These are phyloP conservation scores for Dryas alaskensis DNA, from an alignment of 306 rosid species.

Conservation along the genomic window DNA sequence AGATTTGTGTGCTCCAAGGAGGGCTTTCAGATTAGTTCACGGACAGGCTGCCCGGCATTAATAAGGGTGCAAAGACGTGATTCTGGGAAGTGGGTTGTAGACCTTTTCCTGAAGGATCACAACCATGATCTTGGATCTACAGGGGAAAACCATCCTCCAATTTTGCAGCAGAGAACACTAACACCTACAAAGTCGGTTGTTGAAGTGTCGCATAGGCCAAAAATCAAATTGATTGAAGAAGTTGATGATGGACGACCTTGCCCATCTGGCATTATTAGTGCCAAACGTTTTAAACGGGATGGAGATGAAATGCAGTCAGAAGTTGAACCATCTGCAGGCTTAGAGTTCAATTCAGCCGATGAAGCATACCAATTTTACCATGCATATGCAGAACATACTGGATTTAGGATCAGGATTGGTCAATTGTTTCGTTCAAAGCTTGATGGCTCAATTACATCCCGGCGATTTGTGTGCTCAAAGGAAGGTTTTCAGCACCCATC, in stretches of 20 bases:
- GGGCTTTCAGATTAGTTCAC: conserved; percentile 86
- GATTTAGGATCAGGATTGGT: conserved; percentile 85
- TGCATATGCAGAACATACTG: conserved; percentile 63
- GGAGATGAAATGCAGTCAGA: conserved; percentile 47
- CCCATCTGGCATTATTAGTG: conserved; percentile 56
- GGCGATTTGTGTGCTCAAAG: conserved; percentile 91
- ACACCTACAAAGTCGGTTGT: conserved; percentile 31
- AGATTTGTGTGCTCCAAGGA: conserved; percentile 95
- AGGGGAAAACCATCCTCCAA: conserved; percentile 42
- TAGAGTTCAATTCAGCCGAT: conserved; percentile 75
- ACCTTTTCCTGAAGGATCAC: conserved; percentile 78
- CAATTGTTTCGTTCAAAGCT: conserved; percentile 90
- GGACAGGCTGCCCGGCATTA: conserved; percentile 91
- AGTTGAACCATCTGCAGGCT: conserved; percentile 65
- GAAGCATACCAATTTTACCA: conserved; percentile 86
- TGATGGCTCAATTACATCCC: conserved; percentile 75
- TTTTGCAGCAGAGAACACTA: conserved; percentile 38
- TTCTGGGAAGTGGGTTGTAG: conserved; percentile 90
- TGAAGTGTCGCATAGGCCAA: conserved; percentile 48
- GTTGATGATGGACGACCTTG: conserved; percentile 43
- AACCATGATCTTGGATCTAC: conserved; percentile 65
- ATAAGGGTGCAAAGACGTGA: conserved; percentile 71
- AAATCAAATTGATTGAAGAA: conserved; percentile 47
- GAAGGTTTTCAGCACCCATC: conserved; percentile 98
- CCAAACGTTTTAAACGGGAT: conserved; percentile 58